Evolutionary conservation across 139 green algal species (phyloP).

Genomic region (Auxenochlorella pyrenoidosa): DNA sequence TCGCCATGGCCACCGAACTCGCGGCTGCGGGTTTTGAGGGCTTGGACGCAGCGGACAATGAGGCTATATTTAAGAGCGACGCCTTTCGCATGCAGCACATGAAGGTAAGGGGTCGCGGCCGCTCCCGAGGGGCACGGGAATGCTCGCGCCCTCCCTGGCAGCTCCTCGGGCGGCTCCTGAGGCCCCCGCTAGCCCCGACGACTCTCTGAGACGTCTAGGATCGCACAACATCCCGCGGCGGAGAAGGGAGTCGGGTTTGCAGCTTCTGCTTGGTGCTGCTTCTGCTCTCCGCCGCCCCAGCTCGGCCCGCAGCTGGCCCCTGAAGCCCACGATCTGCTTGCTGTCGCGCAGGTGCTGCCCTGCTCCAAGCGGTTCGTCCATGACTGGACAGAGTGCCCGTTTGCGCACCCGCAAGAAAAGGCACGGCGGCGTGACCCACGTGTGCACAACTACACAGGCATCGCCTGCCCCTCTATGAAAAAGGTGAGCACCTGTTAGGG

Average conservation of each 20-base stretch:
- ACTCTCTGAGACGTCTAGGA: too few species aligned
- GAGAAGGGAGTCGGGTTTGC: background rate
- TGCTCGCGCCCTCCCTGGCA: too few species aligned
- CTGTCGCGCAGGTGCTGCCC: conserved; percentile 68
- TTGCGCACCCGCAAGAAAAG: conserved; percentile 95
- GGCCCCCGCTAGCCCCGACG: background rate
- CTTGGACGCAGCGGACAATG: conserved; percentile 33
- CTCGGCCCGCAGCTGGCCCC: background rate
- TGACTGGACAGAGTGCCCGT: conserved; percentile 72
- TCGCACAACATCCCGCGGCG: background rate
- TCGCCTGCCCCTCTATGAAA: conserved; percentile 95
- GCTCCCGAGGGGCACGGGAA: too few species aligned
- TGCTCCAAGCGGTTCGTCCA: conserved; percentile 82
- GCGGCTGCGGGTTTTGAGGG: background rate
- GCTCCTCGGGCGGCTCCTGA: background rate
- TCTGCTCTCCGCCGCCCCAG: too few species aligned
- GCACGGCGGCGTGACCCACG: conserved; percentile 89
- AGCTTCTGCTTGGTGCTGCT: background rate
- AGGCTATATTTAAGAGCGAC: conserved; percentile 67
- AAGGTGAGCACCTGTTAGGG: conserved; percentile 48
- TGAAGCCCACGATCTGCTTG: background rate
- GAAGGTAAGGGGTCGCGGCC: conserved; percentile 63
- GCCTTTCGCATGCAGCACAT: conserved; percentile 84
- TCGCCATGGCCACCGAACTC: background rate
- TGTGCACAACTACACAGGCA: conserved; percentile 86